These are phyloP conservation scores for Ceratobasidium theobromae DNA, from an alignment of 1,284 basidiomycete genomes.

Conservation along the genomic window DNA sequence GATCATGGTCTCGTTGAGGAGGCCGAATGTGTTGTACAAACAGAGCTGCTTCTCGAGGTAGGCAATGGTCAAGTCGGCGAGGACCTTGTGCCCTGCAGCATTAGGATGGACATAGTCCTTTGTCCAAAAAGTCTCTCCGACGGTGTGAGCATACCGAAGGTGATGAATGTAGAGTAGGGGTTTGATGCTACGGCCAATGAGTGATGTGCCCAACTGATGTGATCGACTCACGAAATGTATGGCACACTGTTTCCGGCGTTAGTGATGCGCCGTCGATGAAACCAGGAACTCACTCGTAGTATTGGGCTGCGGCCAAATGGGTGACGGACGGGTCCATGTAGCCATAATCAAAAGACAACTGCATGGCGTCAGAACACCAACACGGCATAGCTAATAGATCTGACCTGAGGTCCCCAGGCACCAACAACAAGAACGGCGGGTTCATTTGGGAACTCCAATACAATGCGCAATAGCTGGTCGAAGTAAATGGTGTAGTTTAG, in stretches of 20 bases:
- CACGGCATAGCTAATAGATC: too few species aligned
- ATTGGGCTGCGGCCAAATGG: constrained; percentile 32
- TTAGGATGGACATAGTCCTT: constrained; percentile 33
- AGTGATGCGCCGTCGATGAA: not conserved
- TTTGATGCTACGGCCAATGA: constrained; percentile 15
- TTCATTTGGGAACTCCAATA: constrained; percentile 28
- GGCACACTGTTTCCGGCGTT: constrained; percentile 16
- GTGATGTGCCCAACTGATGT: not conserved
- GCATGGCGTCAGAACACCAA: not conserved
- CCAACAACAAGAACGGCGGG: constrained; percentile 33
- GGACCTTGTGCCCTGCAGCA: constrained; percentile 30
- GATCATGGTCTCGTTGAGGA: constrained; percentile 28
- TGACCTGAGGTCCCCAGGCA: constrained; percentile 32
- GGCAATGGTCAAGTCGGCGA: constrained; percentile 29
- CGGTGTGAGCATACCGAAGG: constrained; percentile 31
- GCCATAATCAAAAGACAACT: constrained; percentile 29
- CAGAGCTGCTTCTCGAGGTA: constrained; percentile 32
- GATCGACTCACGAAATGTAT: constrained; percentile 28
- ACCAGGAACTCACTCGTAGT: constrained; percentile 31
- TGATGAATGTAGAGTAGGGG: constrained; percentile 31
- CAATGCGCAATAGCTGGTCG: constrained; percentile 33
- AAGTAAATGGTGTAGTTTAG: constrained; percentile 33
- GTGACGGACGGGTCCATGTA: constrained; percentile 32
- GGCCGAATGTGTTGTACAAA: constrained; percentile 16
- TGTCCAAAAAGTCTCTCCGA: constrained; percentile 31